Conservation (phyloP, 75 land plant genomes). For the Adiantum capillusveneris region DNA sequence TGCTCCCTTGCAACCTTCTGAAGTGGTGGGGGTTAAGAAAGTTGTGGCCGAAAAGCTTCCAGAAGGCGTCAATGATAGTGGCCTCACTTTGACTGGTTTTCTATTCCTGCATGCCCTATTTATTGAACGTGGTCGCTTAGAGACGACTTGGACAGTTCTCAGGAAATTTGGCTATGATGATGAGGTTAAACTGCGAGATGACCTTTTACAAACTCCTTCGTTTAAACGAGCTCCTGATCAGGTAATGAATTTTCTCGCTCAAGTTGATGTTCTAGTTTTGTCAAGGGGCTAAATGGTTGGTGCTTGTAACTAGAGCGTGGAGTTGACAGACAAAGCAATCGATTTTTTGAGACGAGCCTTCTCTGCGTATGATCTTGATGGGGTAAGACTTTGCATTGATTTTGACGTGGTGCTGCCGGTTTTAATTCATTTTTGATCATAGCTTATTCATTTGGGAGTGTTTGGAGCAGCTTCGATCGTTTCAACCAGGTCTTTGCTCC, state of each 20-base stretch:
- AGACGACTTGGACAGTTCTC: constrained; percentile 97
- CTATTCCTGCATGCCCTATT: constrained; percentile 96
- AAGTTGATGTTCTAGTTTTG: neutral
- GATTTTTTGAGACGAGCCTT: constrained; percentile 70
- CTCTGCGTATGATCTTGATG: constrained; percentile 59
- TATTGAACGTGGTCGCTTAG: constrained; percentile 95
- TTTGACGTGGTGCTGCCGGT: too few species aligned
- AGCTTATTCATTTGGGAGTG: too few species aligned
- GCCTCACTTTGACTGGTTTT: constrained; percentile 93
- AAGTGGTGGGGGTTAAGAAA: constrained; percentile 87
- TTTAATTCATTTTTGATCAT: too few species aligned
- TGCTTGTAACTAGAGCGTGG: constrained; percentile 64
- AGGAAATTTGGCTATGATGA: constrained; percentile 94
- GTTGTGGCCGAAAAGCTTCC: constrained; percentile 89
- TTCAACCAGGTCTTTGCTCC: too few species aligned
- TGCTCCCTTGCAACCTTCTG: constrained; percentile 92
- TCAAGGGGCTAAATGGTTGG: neutral
- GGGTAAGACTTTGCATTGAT: constrained; percentile 33
- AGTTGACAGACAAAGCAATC: constrained; percentile 71
- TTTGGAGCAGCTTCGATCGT: too few species aligned
- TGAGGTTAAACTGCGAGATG: constrained; percentile 81
- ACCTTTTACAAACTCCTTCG: constrained; percentile 51
- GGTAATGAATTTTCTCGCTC: constrained; percentile 36
- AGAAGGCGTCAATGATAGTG: constrained; percentile 89
- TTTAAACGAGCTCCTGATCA: constrained; percentile 79